Base-by-base conservation (phyloP, 169 alveolate species). In the Eimeria necatrix region DNA sequence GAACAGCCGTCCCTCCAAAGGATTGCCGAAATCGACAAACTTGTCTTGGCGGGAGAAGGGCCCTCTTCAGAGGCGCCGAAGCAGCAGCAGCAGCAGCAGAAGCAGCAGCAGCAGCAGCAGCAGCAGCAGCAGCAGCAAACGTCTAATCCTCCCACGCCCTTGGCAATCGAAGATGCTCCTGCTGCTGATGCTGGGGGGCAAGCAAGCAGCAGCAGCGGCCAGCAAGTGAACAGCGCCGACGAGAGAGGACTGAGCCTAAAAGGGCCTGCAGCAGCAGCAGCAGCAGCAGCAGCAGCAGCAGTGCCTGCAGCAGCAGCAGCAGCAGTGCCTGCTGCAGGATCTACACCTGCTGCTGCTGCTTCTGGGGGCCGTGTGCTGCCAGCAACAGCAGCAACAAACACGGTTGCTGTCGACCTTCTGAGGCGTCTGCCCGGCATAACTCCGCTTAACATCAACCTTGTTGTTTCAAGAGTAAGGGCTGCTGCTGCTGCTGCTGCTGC, bases 1-100 rank as follows among this genome's bases (percentile, higher is more conserved):
- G 93, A 87, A 53, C 93, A 87, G 93, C 93, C 93, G 49, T 41
- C 61, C 93, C n/a, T 87, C 41, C 61, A 48, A 59, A 59, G 74
- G 52, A 83, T 83, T 24, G 91, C 59, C 14, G 74, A 59, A 24
- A 83, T 83, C 71, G 91, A 83, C 76, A 51, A 74, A 9, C 59
- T 48, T 24, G 59, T 83, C 49, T 53, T 83, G 20, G 48, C 53
- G 14, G 49, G 59, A 41, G 91, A 83, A 26, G 91, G 22, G 20
- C 56, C 48, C 4, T 8, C 59, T 4, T 22, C 46, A 6, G 88
- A 78, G 20, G 60, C n/a, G 24, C 14, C 64, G 59, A 51, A n/a
- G 70, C 61, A 68, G 8, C 70, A 24, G 48, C 59, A 20, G 88
- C 41, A 78, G 64, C 41, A 14, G 88, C 88, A 22, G 70, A 24